Base-by-base conservation (phyloP, 2,329 filamentous ascomycete genomes). In the Arthrinium puccinioides region DNA sequence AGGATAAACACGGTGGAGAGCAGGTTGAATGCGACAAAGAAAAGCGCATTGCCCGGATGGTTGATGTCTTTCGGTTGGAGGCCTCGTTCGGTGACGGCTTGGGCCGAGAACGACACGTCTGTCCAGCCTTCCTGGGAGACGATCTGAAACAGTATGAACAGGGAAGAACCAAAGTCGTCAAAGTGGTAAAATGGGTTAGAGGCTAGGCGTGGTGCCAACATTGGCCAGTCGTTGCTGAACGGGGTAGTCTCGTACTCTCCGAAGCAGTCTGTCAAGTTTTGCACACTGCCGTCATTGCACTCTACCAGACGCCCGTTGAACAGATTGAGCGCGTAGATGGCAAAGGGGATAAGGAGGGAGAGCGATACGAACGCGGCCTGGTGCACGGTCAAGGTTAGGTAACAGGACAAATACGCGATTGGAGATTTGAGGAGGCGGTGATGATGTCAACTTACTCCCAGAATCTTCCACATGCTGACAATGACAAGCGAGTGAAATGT, bases 91-190 rank as follows among this genome's bases (percentile, higher is more conserved):
- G 82, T 89, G 46, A 97, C 92, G 21, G 79, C 77, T 65, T 94
- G 85, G 2, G 82, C 83, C 23, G 77, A 75, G 66, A 85, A 89
- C 56, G 92, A 86, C n/a, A 95, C 87, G 57, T 95, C 88, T 9
- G 82, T 81, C 92, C 94, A 98, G 23, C 92, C 92, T 69, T 98
- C 94, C 60, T 98, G 92, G 36, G 90, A 97, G 28, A 97, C 90
- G 61, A 98, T 96, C 59, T 97, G 89, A 66, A 96, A 98, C 42
- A 98, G 84, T 44, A 94, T 94, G 66, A 97, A 97, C 23, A 98
- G 71, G 0, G 90, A 84, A 37, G 86, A 77, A n/a, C 84, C 86
- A 52, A 98, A 98, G 55, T 94, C 84, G 59, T 98, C 92, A 55
- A 98, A 98, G 57, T 84, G 84, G 62, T 84, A 97, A 55, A 79